phyloP scores from a whole-genome alignment of 805 yeast species.

The Nakazawaea wickerhamii region DNA sequence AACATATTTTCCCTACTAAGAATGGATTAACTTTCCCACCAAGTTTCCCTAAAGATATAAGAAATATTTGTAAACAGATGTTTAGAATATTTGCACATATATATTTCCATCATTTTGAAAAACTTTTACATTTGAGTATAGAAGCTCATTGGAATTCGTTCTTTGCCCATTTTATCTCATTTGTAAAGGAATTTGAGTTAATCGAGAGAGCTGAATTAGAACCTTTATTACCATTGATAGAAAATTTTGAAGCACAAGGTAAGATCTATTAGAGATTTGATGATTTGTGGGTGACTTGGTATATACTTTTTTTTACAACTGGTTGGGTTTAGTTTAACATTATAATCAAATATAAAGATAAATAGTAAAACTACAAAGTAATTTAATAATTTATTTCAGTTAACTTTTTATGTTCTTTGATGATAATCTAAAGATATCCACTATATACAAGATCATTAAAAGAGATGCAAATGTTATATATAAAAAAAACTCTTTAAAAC shows the following conservation, averaged over 20 bases:
- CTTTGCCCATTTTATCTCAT: constrained; percentile 89
- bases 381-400: too few relatives aligned
- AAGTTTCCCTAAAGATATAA: constrained; percentile 73
- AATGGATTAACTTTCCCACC: constrained; percentile 88
- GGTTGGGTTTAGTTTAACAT: too few relatives aligned
- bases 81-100: constrained; percentile 94
- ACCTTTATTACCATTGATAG: constrained; percentile 75
- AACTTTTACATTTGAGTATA: constrained; percentile 80
- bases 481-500: too few relatives aligned
- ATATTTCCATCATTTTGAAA: constrained; percentile 92
- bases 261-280: constrained; percentile 52
- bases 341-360: neutral
- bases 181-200: constrained; percentile 77
- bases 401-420: too few relatives aligned
- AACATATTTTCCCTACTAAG: constrained; percentile 85
- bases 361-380: too few relatives aligned
- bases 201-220: constrained; percentile 74
- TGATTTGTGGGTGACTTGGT: too few relatives aligned
- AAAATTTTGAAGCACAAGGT: constrained; percentile 78
- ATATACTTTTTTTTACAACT: too few relatives aligned
- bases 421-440: neutral
- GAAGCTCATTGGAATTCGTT: constrained; percentile 99
- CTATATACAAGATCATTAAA: neutral
- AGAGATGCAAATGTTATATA: too few relatives aligned
- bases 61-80: constrained; percentile 86